phyloP scores from a whole-genome alignment of 495 filamentous ascomycete species.

The Aspergillus affinis region DNA sequence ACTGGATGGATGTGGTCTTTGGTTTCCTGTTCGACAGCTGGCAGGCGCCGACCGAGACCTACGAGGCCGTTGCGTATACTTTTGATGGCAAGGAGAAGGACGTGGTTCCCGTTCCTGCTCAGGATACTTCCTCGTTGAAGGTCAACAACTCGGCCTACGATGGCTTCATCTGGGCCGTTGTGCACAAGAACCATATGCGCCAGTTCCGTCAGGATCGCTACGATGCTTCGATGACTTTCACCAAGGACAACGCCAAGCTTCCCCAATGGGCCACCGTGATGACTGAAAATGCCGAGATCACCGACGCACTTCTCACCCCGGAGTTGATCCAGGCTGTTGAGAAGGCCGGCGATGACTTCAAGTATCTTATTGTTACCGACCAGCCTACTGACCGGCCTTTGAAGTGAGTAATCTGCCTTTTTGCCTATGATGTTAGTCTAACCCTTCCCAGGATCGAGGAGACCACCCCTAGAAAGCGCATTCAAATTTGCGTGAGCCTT shows the following conservation, averaged over 20 bases:
- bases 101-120: constrained; percentile 63
- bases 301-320: constrained; percentile 78
- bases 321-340: constrained; percentile 81
- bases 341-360: constrained; percentile 75
- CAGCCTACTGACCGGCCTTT: constrained; percentile 87
- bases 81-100: constrained; percentile 91
- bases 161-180: constrained; percentile 90
- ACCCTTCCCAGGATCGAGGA: constrained; percentile 72
- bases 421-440: constrained; percentile 7
- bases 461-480: constrained; percentile 78
- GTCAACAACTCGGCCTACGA: constrained; percentile 78
- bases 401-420: constrained; percentile 57
- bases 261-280: constrained; percentile 93
- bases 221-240: constrained; percentile 87
- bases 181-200: constrained; percentile 94
- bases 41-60: constrained; percentile 61
- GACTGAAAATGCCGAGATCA: constrained; percentile 94
- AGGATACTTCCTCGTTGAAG: constrained; percentile 41
- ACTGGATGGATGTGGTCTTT: constrained; percentile 63
- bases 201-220: constrained; percentile 87
- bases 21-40: constrained; percentile 80
- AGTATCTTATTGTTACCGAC: constrained; percentile 87
- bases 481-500: constrained; percentile 73
- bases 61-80: constrained; percentile 74
- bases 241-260: constrained; percentile 86